These are phyloP conservation scores for Rhodotorula kratochvilovae DNA, from an alignment of 768 basidiomycete species.

Conservation along the genomic window DNA sequence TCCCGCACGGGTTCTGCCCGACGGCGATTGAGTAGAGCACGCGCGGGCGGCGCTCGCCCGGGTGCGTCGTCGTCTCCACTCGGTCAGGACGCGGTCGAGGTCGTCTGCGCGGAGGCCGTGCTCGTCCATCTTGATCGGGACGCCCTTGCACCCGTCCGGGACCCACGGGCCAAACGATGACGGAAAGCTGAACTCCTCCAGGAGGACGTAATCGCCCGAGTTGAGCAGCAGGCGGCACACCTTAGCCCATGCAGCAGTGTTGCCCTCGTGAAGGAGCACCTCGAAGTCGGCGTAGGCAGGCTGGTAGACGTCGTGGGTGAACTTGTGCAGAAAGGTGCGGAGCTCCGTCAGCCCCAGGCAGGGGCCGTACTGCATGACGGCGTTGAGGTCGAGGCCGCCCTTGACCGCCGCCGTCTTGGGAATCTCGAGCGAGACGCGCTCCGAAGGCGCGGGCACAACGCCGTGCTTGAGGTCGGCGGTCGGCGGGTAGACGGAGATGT, in stretches of 20 bases:
- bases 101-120: slow-evolving; percentile 62
- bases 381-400: neutral
- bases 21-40: slow-evolving; percentile 51
- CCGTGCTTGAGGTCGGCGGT: slow-evolving; percentile 35
- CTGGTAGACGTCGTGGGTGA: slow-evolving; percentile 53
- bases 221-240: slow-evolving; percentile 62
- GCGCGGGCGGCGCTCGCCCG: slow-evolving; percentile 53
- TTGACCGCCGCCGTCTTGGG: neutral
- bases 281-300: slow-evolving; percentile 61
- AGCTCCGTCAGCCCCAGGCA: slow-evolving; percentile 59
- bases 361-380: slow-evolving; percentile 9
- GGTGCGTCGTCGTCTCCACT: slow-evolving; percentile 62
- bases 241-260: slow-evolving; percentile 55
- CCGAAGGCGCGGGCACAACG: neutral
- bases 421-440: neutral
- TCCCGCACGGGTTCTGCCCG: slow-evolving; percentile 76
- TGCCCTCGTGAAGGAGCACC: slow-evolving; percentile 52
- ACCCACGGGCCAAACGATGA: slow-evolving; percentile 49
- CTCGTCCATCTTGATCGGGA: slow-evolving; percentile 64
- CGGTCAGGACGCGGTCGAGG: slow-evolving; percentile 58
- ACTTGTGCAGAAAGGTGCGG: slow-evolving; percentile 57
- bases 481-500: slow-evolving; percentile 5
- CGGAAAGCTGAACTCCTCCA: slow-evolving; percentile 71
- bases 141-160: slow-evolving; percentile 49
- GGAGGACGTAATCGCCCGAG: slow-evolving; percentile 53